phyloP scores from a whole-genome alignment of 306 rosid genomes.

The Glycyrrhiza uralensis region DNA sequence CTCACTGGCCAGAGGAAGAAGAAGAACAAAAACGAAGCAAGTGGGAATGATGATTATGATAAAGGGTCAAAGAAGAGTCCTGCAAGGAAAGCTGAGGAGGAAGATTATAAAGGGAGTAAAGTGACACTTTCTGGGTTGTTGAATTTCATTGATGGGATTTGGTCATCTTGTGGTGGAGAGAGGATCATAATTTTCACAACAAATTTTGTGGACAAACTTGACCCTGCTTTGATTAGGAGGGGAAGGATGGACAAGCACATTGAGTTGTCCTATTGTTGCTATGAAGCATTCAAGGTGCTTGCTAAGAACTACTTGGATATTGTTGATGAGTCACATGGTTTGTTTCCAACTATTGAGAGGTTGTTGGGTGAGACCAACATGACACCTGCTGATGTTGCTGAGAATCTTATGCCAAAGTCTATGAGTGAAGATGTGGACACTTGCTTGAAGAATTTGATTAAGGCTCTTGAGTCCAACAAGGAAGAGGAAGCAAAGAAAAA shows the following conservation, averaged over 20 bases:
- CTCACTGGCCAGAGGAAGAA: constrained; percentile 54
- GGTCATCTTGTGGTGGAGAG: constrained; percentile 75
- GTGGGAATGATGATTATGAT: neutral
- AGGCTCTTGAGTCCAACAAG: constrained; percentile 14
- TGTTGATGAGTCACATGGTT: constrained; percentile 30
- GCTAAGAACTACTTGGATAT: constrained; percentile 56
- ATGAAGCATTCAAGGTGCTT: constrained; percentile 54
- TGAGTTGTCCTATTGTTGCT: constrained; percentile 54
- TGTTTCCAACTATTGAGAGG: constrained; percentile 33
- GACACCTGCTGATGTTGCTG: constrained; percentile 73
- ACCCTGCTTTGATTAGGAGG: constrained; percentile 56
- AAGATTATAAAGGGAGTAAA: constrained; percentile 36
- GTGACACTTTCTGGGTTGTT: constrained; percentile 61
- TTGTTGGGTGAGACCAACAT: constrained; percentile 43
- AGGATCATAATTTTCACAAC: constrained; percentile 59
- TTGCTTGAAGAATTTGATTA: constrained; percentile 44
- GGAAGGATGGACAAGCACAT: constrained; percentile 73
- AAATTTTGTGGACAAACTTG: constrained; percentile 56
- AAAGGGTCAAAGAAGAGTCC: constrained; percentile 6
- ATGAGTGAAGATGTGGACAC: constrained; percentile 6
- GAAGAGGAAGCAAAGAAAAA: constrained; percentile 29
- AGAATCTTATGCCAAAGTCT: constrained; percentile 63
- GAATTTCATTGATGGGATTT: constrained; percentile 66
- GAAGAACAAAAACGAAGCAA: constrained; percentile 10
- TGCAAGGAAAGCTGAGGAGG: neutral